Percentiles rank a stretch among this genome's conserved stretches.
phyloP scores from a whole-genome alignment of 306 rosid genomes.

The Corylus heterophylla region DNA sequence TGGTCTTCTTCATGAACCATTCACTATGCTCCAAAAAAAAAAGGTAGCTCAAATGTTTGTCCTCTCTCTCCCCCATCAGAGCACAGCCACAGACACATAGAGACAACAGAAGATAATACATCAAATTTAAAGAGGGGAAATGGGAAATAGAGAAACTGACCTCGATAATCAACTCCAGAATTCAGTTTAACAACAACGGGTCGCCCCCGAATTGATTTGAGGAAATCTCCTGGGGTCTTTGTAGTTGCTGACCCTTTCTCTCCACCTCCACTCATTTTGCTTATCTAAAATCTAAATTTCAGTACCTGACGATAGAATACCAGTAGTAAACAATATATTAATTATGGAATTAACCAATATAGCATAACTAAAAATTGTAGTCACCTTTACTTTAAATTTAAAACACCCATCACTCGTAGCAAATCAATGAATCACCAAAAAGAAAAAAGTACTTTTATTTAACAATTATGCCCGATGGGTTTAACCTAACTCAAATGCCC shows the following conservation, averaged over 20 bases:
- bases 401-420: not conserved
- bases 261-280: slow-evolving; percentile 53
- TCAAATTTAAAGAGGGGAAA: not conserved
- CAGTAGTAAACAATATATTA: not conserved
- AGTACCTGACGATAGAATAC: slow-evolving; percentile 1
- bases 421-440: not conserved
- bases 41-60: not conserved
- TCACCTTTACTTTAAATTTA: not conserved
- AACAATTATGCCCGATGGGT: not conserved
- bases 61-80: not conserved
- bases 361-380: not conserved
- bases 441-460: not conserved
- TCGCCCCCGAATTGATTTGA: slow-evolving; percentile 89
- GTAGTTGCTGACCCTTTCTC: slow-evolving; percentile 75
- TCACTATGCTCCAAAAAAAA: not conserved
- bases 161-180: slow-evolving; percentile 93
- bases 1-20: not conserved
- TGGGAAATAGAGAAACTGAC: slow-evolving; percentile 31
- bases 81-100: not conserved
- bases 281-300: not conserved
- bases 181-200: slow-evolving; percentile 93
- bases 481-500: not conserved
- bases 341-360: not conserved
- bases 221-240: slow-evolving; percentile 89
- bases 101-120: not conserved